Evolutionary conservation across 1,139 yeast species (phyloP), one percentile per base, ranked within the genome.

Genomic region (Wickerhamomyces sp.): DNA sequence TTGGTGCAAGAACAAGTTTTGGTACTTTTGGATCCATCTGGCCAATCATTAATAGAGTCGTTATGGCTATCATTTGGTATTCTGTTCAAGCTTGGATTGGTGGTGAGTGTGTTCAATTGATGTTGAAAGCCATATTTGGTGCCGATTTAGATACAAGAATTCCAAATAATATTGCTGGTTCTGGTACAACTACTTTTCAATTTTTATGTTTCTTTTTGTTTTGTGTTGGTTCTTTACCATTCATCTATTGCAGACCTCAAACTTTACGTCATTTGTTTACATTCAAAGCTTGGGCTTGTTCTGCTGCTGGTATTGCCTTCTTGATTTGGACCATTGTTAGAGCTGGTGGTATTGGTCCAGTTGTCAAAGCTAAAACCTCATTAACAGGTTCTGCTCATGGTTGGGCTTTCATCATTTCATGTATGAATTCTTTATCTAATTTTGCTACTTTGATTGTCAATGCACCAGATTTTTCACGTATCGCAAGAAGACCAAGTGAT

Each of bases 381-480:
- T 58, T 73, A 25, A 57, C 65, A 14, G 89, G 89, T 15, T 64
- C 80, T 4, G 78, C 61, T 1, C 70, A 81, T 38, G 89, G 78
- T 22, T 88, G 96, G 96, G 85, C 84, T 2, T 84, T 86, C 58
- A 72, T 88, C 38, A 72, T 73, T 50, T 73, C 88, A n/a, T 64
- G 80, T 27, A 81, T 87, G 87, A 80, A 81, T 56, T 70, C 88
- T 35, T 66, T 88, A 47, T 87, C 94, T 19, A 84, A 85, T 61
- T 87, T 87, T 53, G 93, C 95, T 6, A 84, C 96, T 7, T 70
- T 88, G 53, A 82, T 86, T 52, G 75, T 83, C 44, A 88, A 88
- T 60, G 83, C 94, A 15, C 95, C 96, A 0, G 96, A 88, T 69
- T 87, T 86, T 59, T 71, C 95, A 16, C 77, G 96, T 58, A 83